A percentile compares a stretch with the other conserved stretches of the same genome.
phyloP scores from a whole-genome alignment of 371 early-diverging fungal species.

The Syncephalastrum monosporum region DNA sequence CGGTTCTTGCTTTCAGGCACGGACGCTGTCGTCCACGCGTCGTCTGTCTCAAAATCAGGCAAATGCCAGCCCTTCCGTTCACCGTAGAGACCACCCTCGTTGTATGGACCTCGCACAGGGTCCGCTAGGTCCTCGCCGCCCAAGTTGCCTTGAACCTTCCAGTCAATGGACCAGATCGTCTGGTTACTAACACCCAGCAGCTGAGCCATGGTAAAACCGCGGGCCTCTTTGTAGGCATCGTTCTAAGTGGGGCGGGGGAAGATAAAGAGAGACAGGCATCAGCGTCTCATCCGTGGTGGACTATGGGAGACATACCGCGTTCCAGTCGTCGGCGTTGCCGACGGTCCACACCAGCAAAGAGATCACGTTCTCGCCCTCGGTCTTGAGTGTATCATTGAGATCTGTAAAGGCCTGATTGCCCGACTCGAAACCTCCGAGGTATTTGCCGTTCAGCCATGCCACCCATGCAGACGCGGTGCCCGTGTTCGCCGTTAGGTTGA shows the following conservation, averaged over 20 bases:
- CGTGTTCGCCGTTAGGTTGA: constrained; percentile 9
- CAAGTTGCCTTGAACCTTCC: constrained; percentile 15
- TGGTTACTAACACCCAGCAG: constrained; percentile 9
- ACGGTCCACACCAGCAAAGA: constrained; percentile 7
- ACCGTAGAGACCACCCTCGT: constrained; percentile 14
- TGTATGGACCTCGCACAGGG: constrained; percentile 8
- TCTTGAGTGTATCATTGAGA: background rate
- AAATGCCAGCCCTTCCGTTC: constrained; percentile 17
- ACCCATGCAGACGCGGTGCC: constrained; percentile 10
- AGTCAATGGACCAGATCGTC: constrained; percentile 1
- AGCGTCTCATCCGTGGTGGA: no score
- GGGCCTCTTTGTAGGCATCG: constrained; percentile 14
- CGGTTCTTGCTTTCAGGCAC: constrained; percentile 2
- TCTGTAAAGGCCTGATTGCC: constrained; percentile 4
- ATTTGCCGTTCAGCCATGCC: constrained; percentile 17
- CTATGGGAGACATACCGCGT: no score
- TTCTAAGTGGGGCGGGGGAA: background rate
- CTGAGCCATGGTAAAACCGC: constrained; percentile 17
- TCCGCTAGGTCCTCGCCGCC: constrained; percentile 10
- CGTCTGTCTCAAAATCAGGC: constrained; percentile 8
- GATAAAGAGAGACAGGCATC: no score
- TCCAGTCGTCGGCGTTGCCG: no score
- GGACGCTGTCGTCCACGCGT: background rate
- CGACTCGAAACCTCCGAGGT: constrained; percentile 11
- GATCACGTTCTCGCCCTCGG: constrained; percentile 8